Evolutionary conservation across 805 yeast genomes (phyloP), one percentile per base, ranked within the genome.

Genomic region (Teunomyces lycoperdinae): DNA sequence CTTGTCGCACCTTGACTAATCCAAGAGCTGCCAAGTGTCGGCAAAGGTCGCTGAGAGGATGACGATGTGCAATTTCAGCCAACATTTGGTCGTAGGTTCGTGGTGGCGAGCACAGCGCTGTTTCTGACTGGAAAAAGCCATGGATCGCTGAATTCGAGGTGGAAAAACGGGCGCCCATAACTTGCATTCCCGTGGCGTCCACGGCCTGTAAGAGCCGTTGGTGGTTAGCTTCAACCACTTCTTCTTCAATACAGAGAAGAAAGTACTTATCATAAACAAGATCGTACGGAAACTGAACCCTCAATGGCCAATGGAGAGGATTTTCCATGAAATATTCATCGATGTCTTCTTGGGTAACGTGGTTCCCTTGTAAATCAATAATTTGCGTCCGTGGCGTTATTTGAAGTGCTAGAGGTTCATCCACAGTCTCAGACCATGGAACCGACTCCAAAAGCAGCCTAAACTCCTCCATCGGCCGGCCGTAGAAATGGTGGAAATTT

Each of bases 231-330:
- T 50, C 46, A 6, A 64, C 42, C 11, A 63, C 56, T 10, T 64
- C 59, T 3, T 52, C 50, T 47, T 69, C 74, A 2, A 72, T 65
- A 7, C 71, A 63, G 9, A 71, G 54, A 9, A 70, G 40, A 41
- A 52, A 52, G 39, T 57, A 62, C 26, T 53, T 60, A 32, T 58
- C 57, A 51, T 58, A 71, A 14, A 48, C 40, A 2, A 71, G 32
- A 44, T 71, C 74, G 45, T 51, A 68, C 9, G 74, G 74, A 14
- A 66, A 55, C 24, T 20, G 24, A 5, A 5, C 6, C 6, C 24
- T 1, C 24, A 20, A 20, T 6, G 5, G 5, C 6, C 24, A 5
- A 20, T 20, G 24, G 24, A 20, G 4, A 0, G 24, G 24, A 4
- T 20, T 20, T 20, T 20, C 24, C 24, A 20, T 20, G 24, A 20